phyloP scores from a whole-genome alignment of 176 grass and related monocot species.

The Rhynchospora pubera region DNA sequence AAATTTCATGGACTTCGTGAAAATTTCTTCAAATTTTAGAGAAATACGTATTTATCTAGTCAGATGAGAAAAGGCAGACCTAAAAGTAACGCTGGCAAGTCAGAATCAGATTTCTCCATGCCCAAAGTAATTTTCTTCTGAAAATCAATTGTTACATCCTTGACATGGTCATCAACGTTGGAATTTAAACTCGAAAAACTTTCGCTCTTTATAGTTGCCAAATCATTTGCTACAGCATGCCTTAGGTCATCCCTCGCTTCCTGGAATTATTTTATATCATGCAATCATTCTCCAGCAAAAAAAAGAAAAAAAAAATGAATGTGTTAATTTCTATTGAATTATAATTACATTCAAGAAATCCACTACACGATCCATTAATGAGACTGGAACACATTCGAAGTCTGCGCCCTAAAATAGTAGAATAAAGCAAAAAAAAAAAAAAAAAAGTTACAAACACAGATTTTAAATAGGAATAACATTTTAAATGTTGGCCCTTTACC shows the following conservation, averaged over 20 bases:
- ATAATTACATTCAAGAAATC: constrained; percentile 83
- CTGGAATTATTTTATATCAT: constrained; percentile 32
- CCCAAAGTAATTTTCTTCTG: constrained; percentile 74
- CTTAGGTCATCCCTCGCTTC: constrained; percentile 85
- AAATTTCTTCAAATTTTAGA: not conserved
- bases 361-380: constrained; percentile 71
- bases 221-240: constrained; percentile 59
- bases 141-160: constrained; percentile 42
- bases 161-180: not conserved
- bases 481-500: not conserved
- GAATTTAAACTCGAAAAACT: constrained; percentile 28
- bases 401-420: constrained; percentile 44
- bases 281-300: constrained; percentile 16
- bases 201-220: constrained; percentile 62
- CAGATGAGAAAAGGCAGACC: constrained; percentile 30
- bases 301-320: constrained; percentile 13
- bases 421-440: not conserved
- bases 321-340: not conserved
- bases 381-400: constrained; percentile 90
- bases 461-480: not conserved
- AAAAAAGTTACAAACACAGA: not conserved
- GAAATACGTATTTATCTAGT: not conserved
- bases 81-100: constrained; percentile 41
- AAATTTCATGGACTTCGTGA: not conserved
- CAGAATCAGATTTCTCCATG: constrained; percentile 9